A percentile compares a stretch with the other conserved stretches of the same genome.
Evolutionary conservation across 2,329 filamentous ascomycete species (phyloP).

Genomic region (Colletotrichum eremochloae): DNA sequence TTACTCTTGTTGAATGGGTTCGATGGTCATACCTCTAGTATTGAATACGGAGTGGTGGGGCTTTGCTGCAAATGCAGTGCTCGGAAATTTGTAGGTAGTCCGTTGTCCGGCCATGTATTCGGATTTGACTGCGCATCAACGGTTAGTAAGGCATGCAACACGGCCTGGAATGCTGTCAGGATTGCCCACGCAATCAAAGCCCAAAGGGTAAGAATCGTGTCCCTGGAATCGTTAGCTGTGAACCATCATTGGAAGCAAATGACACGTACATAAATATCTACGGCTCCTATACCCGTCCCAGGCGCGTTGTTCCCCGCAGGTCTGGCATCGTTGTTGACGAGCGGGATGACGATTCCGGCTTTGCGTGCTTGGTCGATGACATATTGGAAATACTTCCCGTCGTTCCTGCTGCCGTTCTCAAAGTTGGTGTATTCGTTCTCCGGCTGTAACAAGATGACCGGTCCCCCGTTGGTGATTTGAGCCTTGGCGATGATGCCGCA

Average conservation of each 20-base stretch:
- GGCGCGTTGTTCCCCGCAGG: slow-evolving; percentile 73
- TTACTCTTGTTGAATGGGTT: not conserved
- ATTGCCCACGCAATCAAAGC: slow-evolving; percentile 65
- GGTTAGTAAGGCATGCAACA: not conserved
- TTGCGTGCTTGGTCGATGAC: slow-evolving; percentile 76
- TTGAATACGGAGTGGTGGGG: slow-evolving; percentile 72
- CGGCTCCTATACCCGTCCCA: slow-evolving; percentile 62
- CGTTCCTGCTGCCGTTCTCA: slow-evolving; percentile 56
- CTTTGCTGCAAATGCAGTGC: slow-evolving; percentile 59
- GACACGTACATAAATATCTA: slow-evolving; percentile 56
- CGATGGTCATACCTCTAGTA: slow-evolving; percentile 63
- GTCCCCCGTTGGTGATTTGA: slow-evolving; percentile 87
- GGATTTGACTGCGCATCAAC: slow-evolving; percentile 58
- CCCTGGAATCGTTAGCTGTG: slow-evolving; percentile 10
- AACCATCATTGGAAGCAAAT: too few species aligned
- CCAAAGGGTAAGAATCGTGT: slow-evolving; percentile 73
- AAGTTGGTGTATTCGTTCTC: slow-evolving; percentile 85
- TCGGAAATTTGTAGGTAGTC: slow-evolving; percentile 60
- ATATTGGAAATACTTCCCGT: slow-evolving; percentile 77
- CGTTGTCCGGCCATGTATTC: slow-evolving; percentile 48
- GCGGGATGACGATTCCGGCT: slow-evolving; percentile 79
- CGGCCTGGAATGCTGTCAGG: too few species aligned
- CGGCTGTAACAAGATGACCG: slow-evolving; percentile 82
- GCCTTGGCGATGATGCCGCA: slow-evolving; percentile 73
- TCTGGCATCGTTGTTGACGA: slow-evolving; percentile 81